Base-by-base conservation (phyloP, 2,329 filamentous ascomycete genomes). In the Fusarium protoensiforme region DNA sequence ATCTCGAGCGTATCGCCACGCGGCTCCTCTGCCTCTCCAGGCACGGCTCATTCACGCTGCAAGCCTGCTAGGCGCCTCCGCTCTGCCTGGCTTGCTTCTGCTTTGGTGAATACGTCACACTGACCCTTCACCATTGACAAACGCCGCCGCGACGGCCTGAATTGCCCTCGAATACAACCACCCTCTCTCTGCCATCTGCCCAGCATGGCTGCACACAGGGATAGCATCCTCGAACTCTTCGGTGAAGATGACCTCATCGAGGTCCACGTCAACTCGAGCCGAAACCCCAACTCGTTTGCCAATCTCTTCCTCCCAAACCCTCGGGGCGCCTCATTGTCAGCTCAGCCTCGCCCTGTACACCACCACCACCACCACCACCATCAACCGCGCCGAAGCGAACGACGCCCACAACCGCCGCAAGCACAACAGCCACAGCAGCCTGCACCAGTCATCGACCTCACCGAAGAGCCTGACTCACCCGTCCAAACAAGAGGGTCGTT, bases 381-480 rank as follows among this genome's bases (percentile, higher is more conserved):
- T 51, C 46, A 51, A 51, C 29, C 53, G 20, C 72, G 67, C 31
- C 67, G 65, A 54, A 64, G 43, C 53, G 53, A 61, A 46, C 57
- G 69, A 20, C 67, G 46, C 31, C 43, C 43, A 20, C 63, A 60
- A 24, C 56, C 48, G 11, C 56, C 48, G 11, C 60, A 63, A 16
- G 35, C 22, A 8, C 46, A 57, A 16, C 65, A 72, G 56, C 68
- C 65, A 54, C 69, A 69, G 41, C 58, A 65, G n/a, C 76, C 62
- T 24, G 60, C 80, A 7, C 72, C 81, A 20, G 79, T 88, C 16
- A 88, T 89, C 48, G 87, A 89, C 65, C 78, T 89, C 56, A 88
- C 87, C 0, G 82, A 81, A 11, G 87, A 88, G 71, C 85, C 86
- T 0, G 86, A 88, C 75, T 87, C 85, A 20, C 85, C 86, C 7